Evolutionary conservation across 805 yeast genomes (phyloP), one percentile per base, ranked within the genome.

Genomic region (Schwanniomyces occidentalis): DNA sequence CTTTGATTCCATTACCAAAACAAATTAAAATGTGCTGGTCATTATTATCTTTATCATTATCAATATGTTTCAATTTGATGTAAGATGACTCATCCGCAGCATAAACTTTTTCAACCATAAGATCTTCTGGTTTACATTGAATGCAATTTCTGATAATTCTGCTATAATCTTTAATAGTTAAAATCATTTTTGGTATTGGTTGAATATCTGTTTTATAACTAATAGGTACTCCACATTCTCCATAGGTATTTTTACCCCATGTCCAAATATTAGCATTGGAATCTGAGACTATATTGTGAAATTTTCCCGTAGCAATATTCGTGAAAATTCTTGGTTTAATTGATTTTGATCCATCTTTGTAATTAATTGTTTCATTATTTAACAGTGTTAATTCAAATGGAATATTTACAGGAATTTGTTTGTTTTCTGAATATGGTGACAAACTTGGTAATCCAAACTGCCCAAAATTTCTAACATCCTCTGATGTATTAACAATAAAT

Each of bases 1-100:
- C 99, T 49, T 76, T 73, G 34, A 83, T 56, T 4, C 97, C 96
- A 50, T 80, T 80, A 14, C 99, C 99, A 65, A 89, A 82, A 3
- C 87, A 71, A 44, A 83, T 68, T 30, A 74, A 32, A 17, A 64
- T 24, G 33, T 48, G 46, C 21, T 52, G 50, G 10, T 41, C 34
- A 22, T 41, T 35, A 10, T 40, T 35, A 24, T 42, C 37, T 6
- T 30, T 43, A 13, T 46, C 51, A 9, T 50, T 42, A 9, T 48
- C 46, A 18, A 35, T 40, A 17, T 55, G 56, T 16, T 44, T 49
- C 29, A 71, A 34, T 18, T 53, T 49, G 24, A 66, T 35, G 37
- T 49, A 62, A 3, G 68, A 51, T 1, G 91, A 71, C 19, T 78
- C 79, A 26, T 83, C 84, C 23, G 86, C 81, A 9, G 95, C 91